Evolutionary conservation across 148 eudicot species (phyloP), one percentile per base, ranked within the genome.

Genomic region (Rheum nobile): DNA sequence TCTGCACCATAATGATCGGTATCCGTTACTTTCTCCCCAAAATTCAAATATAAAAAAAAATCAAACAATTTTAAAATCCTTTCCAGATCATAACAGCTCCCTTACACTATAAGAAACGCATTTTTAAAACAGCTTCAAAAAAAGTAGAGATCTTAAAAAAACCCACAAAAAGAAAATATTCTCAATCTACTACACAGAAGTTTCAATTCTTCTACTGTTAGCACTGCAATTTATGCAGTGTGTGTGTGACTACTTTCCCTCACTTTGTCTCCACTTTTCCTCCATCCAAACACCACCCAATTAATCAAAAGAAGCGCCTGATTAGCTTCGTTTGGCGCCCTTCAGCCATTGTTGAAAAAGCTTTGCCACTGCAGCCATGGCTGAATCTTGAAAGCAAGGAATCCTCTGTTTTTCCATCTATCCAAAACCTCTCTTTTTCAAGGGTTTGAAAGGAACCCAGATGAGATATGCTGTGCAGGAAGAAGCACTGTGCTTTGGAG

Each of bases 391-490:
- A 63, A 32, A 31, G 0, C 28, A n/a, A 26, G 6, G 16, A 29
- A 28, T 3, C 35, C 2, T 59, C 29, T 24, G 11, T 54, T 2
- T 54, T 2, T 22, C 28, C 12, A 8, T 21, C 67, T 11, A 17
- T 59, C 12, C 11, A 52, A 13, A 59, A 26, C 19, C 67, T 4
- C 5, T 13, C 35, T 13, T 12, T 59, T 61, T 61, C 34, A 61
- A 29, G 89, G 86, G 63, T 84, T 87, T 21, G 72, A 69, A 69
- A 69, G 2, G 9, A 67, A 71, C 73, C 73, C 73, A 71, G 73
- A 71, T 71, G 73, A 71, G 48, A 71, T 77, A 71, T 88, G 83
- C 72, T 86, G 73, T 86, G 91, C 79, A 77, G 83, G 76, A 84
- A 67, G 74, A 84, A 74, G 34, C 71, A 79, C 43, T 83, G 80